A percentile compares a stretch with the other conserved stretches of the same genome.
These are phyloP conservation scores for Solanum etuberosum DNA, from an alignment of 257 asterid species.

Conservation along the genomic window DNA sequence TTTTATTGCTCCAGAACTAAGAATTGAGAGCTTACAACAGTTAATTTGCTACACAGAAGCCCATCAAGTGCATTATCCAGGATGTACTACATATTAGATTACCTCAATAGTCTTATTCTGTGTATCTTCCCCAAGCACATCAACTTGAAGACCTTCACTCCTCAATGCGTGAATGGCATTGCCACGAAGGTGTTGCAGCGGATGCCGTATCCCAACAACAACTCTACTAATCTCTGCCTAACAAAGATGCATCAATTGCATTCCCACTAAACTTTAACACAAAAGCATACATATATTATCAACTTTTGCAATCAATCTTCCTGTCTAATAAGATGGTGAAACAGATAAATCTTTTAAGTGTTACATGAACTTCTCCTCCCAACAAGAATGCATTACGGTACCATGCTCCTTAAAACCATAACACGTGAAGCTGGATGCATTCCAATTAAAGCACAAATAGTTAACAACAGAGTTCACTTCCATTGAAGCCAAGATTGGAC, in stretches of 20 bases:
- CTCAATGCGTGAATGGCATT: slow-evolving; percentile 75
- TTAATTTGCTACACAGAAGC: neutral
- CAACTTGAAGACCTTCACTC: slow-evolving; percentile 73
- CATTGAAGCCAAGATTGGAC: neutral
- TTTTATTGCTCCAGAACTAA: neutral
- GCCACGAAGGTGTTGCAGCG: slow-evolving; percentile 82
- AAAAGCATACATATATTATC: neutral
- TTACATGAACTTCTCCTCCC: neutral
- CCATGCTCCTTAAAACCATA: neutral
- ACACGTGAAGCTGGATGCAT: neutral
- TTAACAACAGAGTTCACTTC: neutral
- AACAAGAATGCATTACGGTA: neutral
- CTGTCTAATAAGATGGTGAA: neutral
- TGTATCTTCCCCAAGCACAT: slow-evolving; percentile 83
- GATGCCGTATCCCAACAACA: slow-evolving; percentile 92
- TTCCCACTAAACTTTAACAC: neutral
- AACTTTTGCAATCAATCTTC: neutral
- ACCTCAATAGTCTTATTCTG: slow-evolving; percentile 74
- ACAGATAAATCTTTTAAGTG: neutral
- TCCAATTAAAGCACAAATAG: neutral
- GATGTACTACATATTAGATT: neutral
- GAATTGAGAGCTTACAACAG: neutral
- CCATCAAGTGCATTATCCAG: neutral
- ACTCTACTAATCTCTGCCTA: slow-evolving; percentile 92
- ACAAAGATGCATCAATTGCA: slow-evolving; percentile 14